These are phyloP conservation scores for Scheffersomyces titani DNA, from an alignment of 1,139 yeast genomes.

Conservation along the genomic window DNA sequence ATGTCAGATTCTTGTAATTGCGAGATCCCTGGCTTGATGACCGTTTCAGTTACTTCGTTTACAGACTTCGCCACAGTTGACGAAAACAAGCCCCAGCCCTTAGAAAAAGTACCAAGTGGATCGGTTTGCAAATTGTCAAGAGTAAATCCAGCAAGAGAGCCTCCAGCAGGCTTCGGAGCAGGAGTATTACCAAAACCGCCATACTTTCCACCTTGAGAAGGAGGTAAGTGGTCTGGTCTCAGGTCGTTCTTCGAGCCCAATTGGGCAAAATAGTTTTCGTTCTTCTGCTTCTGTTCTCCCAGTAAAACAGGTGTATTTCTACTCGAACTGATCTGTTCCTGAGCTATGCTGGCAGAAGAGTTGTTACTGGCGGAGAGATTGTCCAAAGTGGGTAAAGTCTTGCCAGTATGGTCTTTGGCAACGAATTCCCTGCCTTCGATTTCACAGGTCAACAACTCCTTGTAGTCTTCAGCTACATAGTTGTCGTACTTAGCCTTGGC, in stretches of 20 bases:
- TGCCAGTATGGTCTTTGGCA: conserved; percentile 63
- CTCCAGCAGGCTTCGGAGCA: conserved; percentile 37
- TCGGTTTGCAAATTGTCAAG: conserved; percentile 79
- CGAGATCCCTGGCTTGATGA: conserved; percentile 84
- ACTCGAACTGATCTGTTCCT: conserved; percentile 42
- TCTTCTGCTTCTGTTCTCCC: conserved; percentile 54
- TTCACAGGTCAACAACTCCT: conserved; percentile 72
- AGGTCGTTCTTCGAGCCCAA: conserved; percentile 72
- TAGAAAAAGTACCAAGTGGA: conserved; percentile 84
- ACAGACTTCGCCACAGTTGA: conserved; percentile 80
- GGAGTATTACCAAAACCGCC: conserved; percentile 90
- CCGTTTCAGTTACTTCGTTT: conserved; percentile 81
- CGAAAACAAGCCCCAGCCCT: conserved; percentile 94
- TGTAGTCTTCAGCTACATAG: conserved; percentile 91
- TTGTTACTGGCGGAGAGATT: conserved; percentile 7
- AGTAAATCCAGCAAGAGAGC: conserved; percentile 57
- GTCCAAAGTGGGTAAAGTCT: conserved; percentile 37
- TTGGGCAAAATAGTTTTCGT: conserved; percentile 80
- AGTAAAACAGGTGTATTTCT: conserved; percentile 38
- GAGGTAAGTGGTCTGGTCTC: conserved; percentile 80
- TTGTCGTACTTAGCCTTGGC: conserved; percentile 81
- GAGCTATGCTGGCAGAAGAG: conserved; percentile 20
- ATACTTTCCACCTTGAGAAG: conserved; percentile 92
- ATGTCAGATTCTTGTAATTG: conserved; percentile 81
- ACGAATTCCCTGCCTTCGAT: conserved; percentile 75